phyloP scores from a whole-genome alignment of 1,284 basidiomycete genomes.

The Ganoderma leucocontextum region DNA sequence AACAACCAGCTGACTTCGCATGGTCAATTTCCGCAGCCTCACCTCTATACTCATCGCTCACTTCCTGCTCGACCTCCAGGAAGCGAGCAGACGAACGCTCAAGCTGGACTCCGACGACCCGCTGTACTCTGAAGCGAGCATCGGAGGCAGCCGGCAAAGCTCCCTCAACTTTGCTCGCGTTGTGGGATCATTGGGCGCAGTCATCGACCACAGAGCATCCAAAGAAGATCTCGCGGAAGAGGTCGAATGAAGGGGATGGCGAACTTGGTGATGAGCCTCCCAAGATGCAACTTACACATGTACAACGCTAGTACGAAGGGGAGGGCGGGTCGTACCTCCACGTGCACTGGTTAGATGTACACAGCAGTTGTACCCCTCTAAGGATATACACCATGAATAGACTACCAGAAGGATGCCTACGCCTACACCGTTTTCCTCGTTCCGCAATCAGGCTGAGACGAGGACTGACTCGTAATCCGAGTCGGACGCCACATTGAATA shows the following conservation, averaged over 20 bases:
- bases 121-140: background rate
- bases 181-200: background rate
- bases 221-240: background rate
- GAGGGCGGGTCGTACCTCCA: too few relatives aligned
- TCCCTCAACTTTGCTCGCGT: background rate
- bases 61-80: background rate
- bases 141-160: background rate
- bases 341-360: too few relatives aligned
- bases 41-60: background rate
- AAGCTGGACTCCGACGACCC: background rate
- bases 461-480: too few relatives aligned
- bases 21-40: background rate
- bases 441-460: too few relatives aligned
- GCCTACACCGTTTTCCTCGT: too few relatives aligned
- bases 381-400: too few relatives aligned
- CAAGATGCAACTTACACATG: too few relatives aligned
- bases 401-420: too few relatives aligned
- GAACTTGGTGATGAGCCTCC: too few relatives aligned
- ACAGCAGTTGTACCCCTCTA: too few relatives aligned
- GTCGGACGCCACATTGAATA: too few relatives aligned
- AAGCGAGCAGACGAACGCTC: background rate
- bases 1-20: background rate
- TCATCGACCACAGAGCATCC: background rate
- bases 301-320: too few relatives aligned
- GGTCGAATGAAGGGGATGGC: background rate